Conservation (phyloP, 371 early-diverging fungal species). For the Gilbertella persicaria region DNA sequence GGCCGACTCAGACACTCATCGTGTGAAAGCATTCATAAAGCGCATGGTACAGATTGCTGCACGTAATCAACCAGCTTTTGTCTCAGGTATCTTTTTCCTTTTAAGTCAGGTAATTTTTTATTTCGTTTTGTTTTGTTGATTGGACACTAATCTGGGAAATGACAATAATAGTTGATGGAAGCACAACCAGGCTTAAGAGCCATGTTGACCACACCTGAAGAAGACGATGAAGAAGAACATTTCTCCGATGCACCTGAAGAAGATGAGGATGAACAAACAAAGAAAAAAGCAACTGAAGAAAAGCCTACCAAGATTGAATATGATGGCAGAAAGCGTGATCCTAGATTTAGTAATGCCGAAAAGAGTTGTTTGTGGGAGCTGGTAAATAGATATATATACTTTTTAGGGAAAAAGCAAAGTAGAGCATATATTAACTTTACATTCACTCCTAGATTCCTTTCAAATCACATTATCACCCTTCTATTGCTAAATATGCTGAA, state of each 20-base stretch:
- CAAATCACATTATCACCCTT: constrained; percentile 88
- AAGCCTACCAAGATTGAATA: constrained; percentile 51
- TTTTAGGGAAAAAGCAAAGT: neutral
- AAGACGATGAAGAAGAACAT: constrained; percentile 68
- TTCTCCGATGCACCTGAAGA: constrained; percentile 52
- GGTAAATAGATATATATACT: constrained; percentile 30
- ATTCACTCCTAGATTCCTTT: constrained; percentile 56
- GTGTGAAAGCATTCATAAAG: constrained; percentile 87
- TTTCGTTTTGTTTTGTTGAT: neutral
- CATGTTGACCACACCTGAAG: constrained; percentile 74
- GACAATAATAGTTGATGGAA: constrained; percentile 26
- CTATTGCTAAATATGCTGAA: constrained; percentile 79
- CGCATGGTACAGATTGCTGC: constrained; percentile 82
- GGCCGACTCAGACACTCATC: constrained; percentile 67
- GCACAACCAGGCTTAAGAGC: constrained; percentile 54
- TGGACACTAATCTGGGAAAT: neutral
- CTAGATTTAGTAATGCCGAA: constrained; percentile 81
- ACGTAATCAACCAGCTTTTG: constrained; percentile 80
- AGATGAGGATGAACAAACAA: constrained; percentile 40
- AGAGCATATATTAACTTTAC: neutral
- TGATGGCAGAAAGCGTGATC: constrained; percentile 88
- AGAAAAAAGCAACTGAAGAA: constrained; percentile 10
- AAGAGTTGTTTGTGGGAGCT: constrained; percentile 90
- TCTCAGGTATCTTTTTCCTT: constrained; percentile 83
- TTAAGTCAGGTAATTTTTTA: constrained; percentile 68